Conservation (phyloP, 345 rosid genomes). For the Dimocarpus longan region DNA sequence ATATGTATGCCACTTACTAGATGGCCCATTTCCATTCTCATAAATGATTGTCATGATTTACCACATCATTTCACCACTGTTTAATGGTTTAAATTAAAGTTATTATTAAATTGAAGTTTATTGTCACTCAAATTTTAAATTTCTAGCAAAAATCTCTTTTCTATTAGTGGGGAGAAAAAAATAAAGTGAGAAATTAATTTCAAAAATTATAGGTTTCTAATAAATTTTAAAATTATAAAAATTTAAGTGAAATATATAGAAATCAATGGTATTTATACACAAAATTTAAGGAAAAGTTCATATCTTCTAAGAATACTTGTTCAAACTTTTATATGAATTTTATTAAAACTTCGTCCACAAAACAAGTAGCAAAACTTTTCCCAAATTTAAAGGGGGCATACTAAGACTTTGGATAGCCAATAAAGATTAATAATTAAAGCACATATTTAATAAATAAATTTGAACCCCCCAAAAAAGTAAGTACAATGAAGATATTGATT, state of each 20-base stretch:
- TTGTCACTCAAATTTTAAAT: background rate
- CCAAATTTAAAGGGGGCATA: background rate
- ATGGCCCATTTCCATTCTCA: background rate
- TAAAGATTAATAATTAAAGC: conserved; percentile 6
- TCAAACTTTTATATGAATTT: background rate
- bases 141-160: too few species aligned
- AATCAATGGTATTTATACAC: too few species aligned
- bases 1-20: background rate
- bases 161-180: too few species aligned
- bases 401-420: background rate
- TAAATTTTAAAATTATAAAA: too few species aligned
- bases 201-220: too few species aligned
- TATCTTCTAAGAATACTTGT: background rate
- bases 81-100: background rate
- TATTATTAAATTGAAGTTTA: background rate
- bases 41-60: background rate
- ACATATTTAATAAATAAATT: background rate
- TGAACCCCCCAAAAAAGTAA: background rate
- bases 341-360: background rate
- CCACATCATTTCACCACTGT: background rate
- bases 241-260: too few species aligned
- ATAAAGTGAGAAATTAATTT: too few species aligned
- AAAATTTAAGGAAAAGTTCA: too few species aligned
- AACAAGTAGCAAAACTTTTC: background rate
- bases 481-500: background rate